Evolutionary conservation across 78 protist genomes (phyloP).

Genomic region (Dictyostelium citrinum): DNA sequence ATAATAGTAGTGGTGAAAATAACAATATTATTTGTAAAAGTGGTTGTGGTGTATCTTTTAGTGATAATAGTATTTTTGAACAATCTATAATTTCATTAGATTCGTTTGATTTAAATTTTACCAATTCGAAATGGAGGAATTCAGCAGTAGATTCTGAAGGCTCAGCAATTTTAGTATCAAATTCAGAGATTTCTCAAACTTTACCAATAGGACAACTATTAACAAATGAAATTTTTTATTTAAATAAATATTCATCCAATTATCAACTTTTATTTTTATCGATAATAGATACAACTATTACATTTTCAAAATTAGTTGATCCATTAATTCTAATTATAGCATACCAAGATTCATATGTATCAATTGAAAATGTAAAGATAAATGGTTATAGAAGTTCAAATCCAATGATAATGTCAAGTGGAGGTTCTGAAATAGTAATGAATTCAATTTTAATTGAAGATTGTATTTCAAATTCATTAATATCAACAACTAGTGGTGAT

Average conservation of each 20-base stretch:
- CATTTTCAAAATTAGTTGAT: not conserved
- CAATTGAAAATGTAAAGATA: not conserved
- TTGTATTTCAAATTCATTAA: not conserved
- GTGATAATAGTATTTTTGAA: not conserved
- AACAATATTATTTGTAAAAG: not conserved
- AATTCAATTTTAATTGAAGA: not conserved
- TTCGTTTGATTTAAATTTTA: not conserved
- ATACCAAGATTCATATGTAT: not conserved
- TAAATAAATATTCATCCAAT: too few species aligned
- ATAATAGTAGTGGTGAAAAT: not conserved
- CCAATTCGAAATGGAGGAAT: not conserved
- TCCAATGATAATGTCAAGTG: not conserved
- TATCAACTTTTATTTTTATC: not conserved
- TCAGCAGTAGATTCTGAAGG: not conserved
- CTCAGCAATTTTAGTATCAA: not conserved
- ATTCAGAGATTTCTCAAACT: not conserved
- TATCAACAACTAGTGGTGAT: not conserved
- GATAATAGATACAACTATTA: not conserved
- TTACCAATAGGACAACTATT: not conserved
- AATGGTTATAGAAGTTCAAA: not conserved
- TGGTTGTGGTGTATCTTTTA: not conserved
- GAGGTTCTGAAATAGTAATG: not conserved
- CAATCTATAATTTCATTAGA: not conserved
- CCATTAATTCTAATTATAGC: not conserved
- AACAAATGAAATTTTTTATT: not conserved